These are phyloP conservation scores for Allomyces javanicus DNA, from an alignment of 192 early-diverging fungal species.

Conservation along the genomic window DNA sequence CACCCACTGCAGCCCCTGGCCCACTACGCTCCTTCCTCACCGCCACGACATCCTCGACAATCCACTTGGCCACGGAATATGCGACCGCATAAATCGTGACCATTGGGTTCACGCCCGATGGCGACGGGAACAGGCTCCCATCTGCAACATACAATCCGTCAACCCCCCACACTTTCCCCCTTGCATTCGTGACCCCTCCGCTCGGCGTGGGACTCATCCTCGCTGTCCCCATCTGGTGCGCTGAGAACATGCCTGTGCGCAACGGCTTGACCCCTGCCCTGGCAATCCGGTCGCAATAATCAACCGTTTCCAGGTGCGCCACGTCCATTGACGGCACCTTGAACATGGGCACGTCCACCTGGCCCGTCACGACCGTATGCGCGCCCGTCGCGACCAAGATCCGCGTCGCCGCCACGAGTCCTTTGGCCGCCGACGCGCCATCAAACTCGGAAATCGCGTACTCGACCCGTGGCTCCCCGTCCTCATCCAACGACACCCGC, in stretches of 20 bases:
- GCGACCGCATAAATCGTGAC: conserved; percentile 16
- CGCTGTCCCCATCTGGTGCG: conserved; percentile 49
- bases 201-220: conserved; percentile 39
- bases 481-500: conserved; percentile 18
- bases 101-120: conserved; percentile 52
- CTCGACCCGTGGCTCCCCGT: conserved; percentile 21
- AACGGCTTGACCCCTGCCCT: conserved; percentile 11
- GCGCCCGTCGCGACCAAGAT: conserved; percentile 48
- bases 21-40: no score
- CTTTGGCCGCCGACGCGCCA: conserved; percentile 17
- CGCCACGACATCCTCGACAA: conserved; percentile 1
- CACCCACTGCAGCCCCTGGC: no score
- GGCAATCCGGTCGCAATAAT: no score
- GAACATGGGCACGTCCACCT: conserved; percentile 18
- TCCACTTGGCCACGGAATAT: conserved; percentile 12
- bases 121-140: conserved; percentile 46
- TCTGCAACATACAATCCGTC: conserved; percentile 52
- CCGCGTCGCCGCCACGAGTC: conserved; percentile 18
- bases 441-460: conserved; percentile 34
- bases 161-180: conserved; percentile 53
- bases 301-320: no score
- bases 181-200: conserved; percentile 36
- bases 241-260: conserved; percentile 19
- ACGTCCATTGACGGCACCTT: not conserved
- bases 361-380: conserved; percentile 26